phyloP scores from a whole-genome alignment of 441 rosid species.

The Syzygium syzygioides region DNA sequence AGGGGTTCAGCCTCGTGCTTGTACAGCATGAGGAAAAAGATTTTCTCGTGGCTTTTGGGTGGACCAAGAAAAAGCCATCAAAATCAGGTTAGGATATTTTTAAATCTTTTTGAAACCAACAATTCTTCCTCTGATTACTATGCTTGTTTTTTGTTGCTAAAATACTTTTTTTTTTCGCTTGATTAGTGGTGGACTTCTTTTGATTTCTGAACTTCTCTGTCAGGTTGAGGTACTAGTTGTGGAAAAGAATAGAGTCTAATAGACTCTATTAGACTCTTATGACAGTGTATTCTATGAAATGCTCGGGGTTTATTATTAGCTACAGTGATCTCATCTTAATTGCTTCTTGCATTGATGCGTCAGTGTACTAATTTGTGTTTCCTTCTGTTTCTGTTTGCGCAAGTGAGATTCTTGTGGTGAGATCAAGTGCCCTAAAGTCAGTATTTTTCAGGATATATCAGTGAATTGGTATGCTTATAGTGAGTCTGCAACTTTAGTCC shows the following conservation, averaged over 20 bases:
- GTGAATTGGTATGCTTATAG: neutral
- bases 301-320: no score
- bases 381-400: neutral
- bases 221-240: no score
- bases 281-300: neutral
- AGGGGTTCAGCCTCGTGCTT: conserved; percentile 91
- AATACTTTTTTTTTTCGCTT: neutral
- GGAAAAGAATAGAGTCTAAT: no score
- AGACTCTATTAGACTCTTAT: no score
- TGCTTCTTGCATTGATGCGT: neutral
- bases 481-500: neutral
- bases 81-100: conserved; percentile 62
- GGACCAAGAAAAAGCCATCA: conserved; percentile 73
- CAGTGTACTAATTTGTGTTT: neutral
- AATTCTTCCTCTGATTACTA: neutral
- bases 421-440: neutral
- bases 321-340: no score
- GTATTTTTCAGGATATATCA: neutral
- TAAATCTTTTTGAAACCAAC: neutral
- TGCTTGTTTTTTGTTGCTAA: neutral
- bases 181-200: conserved; percentile 4
- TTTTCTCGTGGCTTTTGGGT: conserved; percentile 91
- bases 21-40: conserved; percentile 88
- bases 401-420: neutral
- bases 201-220: neutral